Percentiles rank a stretch among this genome's conserved stretches.
Conservation (phyloP, 2,329 filamentous ascomycete species). For the Alternaria postmessia region DNA sequence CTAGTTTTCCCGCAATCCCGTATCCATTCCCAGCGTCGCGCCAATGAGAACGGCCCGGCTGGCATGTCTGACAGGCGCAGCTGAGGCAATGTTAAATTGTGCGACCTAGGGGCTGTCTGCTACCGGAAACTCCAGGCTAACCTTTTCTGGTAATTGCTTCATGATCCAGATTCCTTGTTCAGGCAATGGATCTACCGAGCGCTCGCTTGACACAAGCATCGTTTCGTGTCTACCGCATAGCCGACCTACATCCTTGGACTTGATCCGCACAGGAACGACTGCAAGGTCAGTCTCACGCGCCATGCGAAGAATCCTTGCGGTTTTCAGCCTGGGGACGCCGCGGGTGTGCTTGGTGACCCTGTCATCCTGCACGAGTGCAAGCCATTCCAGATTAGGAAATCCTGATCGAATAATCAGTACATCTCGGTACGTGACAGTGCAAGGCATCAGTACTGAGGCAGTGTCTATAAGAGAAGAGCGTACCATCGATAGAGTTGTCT, state of each 20-base stretch:
- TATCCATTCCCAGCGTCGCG: neutral
- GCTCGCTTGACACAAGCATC: conserved; percentile 6
- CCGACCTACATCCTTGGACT: neutral
- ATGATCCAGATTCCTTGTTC: conserved; percentile 4
- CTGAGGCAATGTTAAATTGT: conserved; percentile 1
- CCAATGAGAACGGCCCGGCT: conserved; percentile 1
- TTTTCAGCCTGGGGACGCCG: neutral
- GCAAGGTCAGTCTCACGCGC: neutral
- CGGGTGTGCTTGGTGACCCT: neutral
- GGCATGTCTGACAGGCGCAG: conserved; percentile 1
- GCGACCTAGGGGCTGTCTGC: neutral
- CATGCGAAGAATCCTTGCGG: neutral
- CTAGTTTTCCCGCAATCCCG: neutral
- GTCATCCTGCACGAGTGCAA: neutral
- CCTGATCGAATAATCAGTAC: conserved; percentile 24
- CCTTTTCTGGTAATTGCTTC: conserved; percentile 5
- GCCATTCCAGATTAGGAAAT: conserved; percentile 5
- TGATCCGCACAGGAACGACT: neutral
- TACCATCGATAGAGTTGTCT: neutral
- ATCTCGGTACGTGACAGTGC: neutral
- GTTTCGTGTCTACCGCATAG: conserved; percentile 8
- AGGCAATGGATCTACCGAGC: conserved; percentile 1
- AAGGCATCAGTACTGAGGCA: neutral
- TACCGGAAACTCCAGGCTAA: neutral
- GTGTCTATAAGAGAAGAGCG: neutral